Percentiles rank a stretch among this genome's conserved stretches.
These are phyloP conservation scores for Tolypocladium sp. DNA, from an alignment of 2,329 filamentous ascomycete species.

Conservation along the genomic window DNA sequence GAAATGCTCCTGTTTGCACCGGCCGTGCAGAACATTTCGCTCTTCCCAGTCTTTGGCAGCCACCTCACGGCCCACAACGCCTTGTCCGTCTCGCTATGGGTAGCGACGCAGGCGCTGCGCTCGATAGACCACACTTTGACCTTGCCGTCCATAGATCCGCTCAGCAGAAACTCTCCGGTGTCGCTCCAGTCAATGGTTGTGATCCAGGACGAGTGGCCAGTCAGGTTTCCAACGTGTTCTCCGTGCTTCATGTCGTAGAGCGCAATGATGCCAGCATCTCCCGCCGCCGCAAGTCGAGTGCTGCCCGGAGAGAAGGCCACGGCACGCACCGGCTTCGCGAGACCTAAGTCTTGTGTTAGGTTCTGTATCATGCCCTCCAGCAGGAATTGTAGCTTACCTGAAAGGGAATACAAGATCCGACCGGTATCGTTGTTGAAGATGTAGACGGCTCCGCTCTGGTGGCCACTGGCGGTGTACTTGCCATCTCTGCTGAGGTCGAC, in stretches of 20 bases:
- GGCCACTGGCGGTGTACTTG: constrained; percentile 79
- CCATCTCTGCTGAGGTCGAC: constrained; percentile 77
- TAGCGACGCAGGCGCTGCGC: constrained; percentile 75
- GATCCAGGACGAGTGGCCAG: constrained; percentile 78
- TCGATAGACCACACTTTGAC: constrained; percentile 95
- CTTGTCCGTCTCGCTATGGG: constrained; percentile 83
- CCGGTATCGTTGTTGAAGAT: constrained; percentile 91
- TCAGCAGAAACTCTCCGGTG: constrained; percentile 84
- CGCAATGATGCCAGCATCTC: constrained; percentile 80
- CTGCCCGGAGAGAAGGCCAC: constrained; percentile 83
- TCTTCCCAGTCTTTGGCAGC: constrained; percentile 63
- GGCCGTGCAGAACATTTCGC: constrained; percentile 67
- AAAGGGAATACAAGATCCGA: constrained; percentile 74
- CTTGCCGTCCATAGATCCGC: constrained; percentile 84
- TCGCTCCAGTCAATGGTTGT: constrained; percentile 87
- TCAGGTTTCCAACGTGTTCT: constrained; percentile 80
- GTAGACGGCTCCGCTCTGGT: constrained; percentile 86
- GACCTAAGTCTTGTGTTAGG: constrained; percentile 37
- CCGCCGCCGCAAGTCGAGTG: constrained; percentile 78
- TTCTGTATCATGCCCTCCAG: neutral
- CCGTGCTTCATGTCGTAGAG: constrained; percentile 89
- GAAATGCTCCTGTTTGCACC: constrained; percentile 68
- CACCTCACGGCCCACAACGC: constrained; percentile 77
- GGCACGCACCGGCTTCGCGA: constrained; percentile 77
- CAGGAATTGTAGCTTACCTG: constrained; percentile 43